phyloP scores from a whole-genome alignment of 176 grass and related monocot species.

The Phyllostachys edulis region DNA sequence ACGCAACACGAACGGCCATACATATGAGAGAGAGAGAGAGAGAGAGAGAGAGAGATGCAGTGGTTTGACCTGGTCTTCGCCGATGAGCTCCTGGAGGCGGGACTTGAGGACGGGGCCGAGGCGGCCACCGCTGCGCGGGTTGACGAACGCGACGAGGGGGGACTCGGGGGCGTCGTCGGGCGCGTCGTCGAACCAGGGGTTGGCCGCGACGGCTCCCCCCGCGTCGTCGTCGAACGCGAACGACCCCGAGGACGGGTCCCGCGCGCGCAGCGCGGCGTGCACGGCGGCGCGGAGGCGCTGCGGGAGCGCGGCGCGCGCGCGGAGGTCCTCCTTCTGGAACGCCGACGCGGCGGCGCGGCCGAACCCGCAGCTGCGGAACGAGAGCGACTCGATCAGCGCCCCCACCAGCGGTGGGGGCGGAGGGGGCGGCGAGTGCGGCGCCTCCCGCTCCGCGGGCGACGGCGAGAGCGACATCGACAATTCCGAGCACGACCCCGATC shows the following conservation, averaged over 20 bases:
- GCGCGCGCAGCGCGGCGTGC: conserved; percentile 48
- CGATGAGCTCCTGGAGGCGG: conserved; percentile 80
- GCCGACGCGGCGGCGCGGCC: conserved; percentile 43
- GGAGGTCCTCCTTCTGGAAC: conserved; percentile 68
- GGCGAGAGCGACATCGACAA: conserved; percentile 32
- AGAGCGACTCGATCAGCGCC: conserved; percentile 52
- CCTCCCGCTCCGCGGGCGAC: conserved; percentile 25
- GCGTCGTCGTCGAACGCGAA: conserved; percentile 7
- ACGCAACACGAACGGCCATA: neutral
- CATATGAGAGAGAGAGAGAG: neutral
- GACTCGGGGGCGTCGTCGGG: conserved; percentile 61
- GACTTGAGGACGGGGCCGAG: conserved; percentile 80
- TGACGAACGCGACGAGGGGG: conserved; percentile 80
- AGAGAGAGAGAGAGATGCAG: neutral
- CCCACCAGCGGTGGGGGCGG: conserved; percentile 40
- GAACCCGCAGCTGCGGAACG: conserved; percentile 60
- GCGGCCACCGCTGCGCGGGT: conserved; percentile 83
- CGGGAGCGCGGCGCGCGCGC: conserved; percentile 46
- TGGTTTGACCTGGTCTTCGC: conserved; percentile 65
- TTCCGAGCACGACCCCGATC: conserved; percentile 40
- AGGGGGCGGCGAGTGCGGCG: neutral
- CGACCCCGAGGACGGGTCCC: conserved; percentile 32
- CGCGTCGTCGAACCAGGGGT: conserved; percentile 32
- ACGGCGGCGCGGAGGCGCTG: conserved; percentile 55
- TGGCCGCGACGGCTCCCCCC: neutral